Conservation (phyloP, 225 moss, liverwort and hornwort species). For the Bryoerythrophyllum caledonicum region DNA sequence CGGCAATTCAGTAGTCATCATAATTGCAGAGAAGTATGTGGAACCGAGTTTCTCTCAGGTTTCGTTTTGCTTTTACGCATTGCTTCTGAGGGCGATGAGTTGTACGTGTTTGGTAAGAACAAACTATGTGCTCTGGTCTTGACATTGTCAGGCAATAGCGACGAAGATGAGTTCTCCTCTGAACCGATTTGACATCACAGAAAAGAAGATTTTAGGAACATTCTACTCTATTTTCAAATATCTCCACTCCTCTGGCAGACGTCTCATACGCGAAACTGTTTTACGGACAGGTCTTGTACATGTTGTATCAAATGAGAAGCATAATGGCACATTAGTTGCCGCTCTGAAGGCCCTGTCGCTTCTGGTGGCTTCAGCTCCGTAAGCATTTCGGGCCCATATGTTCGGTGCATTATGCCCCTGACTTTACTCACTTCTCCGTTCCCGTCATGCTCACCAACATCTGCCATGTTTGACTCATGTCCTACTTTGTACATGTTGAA, state of each 20-base stretch:
- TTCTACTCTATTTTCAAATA: conserved; percentile 2
- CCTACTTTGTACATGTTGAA: conserved; percentile 9
- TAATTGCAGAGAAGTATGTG: background rate
- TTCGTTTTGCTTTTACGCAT: background rate
- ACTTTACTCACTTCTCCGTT: background rate
- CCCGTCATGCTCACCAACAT: conserved; percentile 12
- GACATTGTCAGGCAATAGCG: conserved; percentile 1
- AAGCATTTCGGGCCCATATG: conserved; percentile 30
- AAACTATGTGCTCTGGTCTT: conserved; percentile 11
- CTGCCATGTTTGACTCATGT: conserved; percentile 14
- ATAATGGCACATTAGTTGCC: conserved; percentile 66
- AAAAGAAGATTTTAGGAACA: conserved; percentile 5
- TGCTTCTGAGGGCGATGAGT: background rate
- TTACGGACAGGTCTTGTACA: conserved; percentile 73
- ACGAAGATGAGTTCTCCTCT: conserved; percentile 17
- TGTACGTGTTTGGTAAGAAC: conserved; percentile 1
- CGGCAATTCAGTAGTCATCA: conserved; percentile 3
- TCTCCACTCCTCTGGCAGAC: background rate
- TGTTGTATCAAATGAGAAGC: conserved; percentile 75
- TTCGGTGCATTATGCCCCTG: conserved; percentile 12
- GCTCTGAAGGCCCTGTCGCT: conserved; percentile 83
- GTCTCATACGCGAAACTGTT: conserved; percentile 11
- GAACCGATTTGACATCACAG: conserved; percentile 4
- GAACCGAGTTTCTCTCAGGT: background rate
- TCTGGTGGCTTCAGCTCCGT: conserved; percentile 77